Conservation (phyloP, 371 early-diverging fungal species). For the Mortierella polycephala region DNA sequence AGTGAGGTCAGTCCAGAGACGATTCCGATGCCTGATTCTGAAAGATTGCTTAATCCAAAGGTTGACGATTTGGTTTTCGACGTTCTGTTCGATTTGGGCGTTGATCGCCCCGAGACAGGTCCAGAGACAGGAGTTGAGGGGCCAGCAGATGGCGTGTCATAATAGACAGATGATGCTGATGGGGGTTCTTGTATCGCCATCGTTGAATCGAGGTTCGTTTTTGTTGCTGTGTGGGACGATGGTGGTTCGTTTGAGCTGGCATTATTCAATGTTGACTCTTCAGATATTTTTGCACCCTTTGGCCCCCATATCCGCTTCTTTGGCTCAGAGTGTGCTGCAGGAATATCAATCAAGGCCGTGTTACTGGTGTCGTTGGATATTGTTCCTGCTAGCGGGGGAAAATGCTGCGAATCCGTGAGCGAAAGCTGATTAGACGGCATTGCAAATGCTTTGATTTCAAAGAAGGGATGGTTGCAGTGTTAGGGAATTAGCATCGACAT, state of each 20-base stretch:
- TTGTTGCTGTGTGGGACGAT: not conserved
- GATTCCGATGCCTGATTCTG: conserved; percentile 24
- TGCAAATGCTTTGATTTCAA: conserved; percentile 21
- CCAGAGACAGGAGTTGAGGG: not conserved
- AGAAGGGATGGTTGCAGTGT: not conserved
- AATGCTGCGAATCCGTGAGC: conserved; percentile 13
- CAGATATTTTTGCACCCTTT: conserved; percentile 10
- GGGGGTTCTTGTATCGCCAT: not conserved
- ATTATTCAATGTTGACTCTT: conserved; percentile 2
- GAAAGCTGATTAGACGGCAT: conserved; percentile 21
- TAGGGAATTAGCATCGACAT: not conserved
- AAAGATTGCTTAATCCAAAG: conserved; percentile 22
- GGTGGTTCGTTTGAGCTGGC: not conserved
- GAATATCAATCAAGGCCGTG: not conserved
- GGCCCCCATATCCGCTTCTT: conserved; percentile 40
- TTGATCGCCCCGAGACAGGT: not conserved
- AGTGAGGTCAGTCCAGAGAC: conserved; percentile 50
- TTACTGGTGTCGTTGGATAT: not conserved
- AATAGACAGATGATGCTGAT: not conserved
- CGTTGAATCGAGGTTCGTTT: not conserved
- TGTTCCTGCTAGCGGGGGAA: conserved; percentile 4
- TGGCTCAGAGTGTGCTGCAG: conserved; percentile 5
- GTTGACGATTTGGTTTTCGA: conserved; percentile 7
- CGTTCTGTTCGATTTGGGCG: not conserved
- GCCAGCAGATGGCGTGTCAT: not conserved